Conservation (phyloP, 1,284 basidiomycete species). For the Rhodofomes roseus region DNA sequence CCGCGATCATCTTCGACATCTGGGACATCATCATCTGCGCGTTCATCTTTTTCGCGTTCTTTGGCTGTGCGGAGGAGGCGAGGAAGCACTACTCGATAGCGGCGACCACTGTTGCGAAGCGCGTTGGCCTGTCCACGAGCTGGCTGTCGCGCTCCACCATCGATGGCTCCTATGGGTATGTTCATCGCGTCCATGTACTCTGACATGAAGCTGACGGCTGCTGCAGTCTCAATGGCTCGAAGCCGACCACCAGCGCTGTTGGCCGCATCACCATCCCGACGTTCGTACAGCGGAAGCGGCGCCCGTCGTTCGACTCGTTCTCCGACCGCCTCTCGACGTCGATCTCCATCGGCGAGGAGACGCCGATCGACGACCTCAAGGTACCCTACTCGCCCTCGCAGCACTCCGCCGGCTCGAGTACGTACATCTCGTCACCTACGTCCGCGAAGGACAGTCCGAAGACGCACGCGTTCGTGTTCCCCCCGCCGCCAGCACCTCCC, state of each 20-base stretch:
- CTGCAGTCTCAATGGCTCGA: slow-evolving; percentile 14
- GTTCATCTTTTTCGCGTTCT: slow-evolving; percentile 59
- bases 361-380: slow-evolving; percentile 20
- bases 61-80: slow-evolving; percentile 69
- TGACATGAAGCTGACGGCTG: no score
- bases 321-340: slow-evolving; percentile 29
- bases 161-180: slow-evolving; percentile 1
- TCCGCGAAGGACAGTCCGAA: slow-evolving; percentile 8
- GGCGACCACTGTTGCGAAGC: slow-evolving; percentile 43
- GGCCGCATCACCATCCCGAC: slow-evolving; percentile 29
- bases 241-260: slow-evolving; percentile 19
- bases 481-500: slow-evolving; percentile 14
- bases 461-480: slow-evolving; percentile 6
- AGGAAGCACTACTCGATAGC: slow-evolving; percentile 51
- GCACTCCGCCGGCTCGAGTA: slow-evolving; percentile 19
- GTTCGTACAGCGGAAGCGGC: slow-evolving; percentile 26
- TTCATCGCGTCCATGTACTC: no score
- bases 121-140: slow-evolving; percentile 14
- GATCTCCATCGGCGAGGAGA: slow-evolving; percentile 24
- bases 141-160: slow-evolving; percentile 2
- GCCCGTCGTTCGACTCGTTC: slow-evolving; percentile 26
- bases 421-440: slow-evolving; percentile 17
- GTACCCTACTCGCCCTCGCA: slow-evolving; percentile 21
- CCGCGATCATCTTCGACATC: slow-evolving; percentile 13
- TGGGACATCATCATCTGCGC: slow-evolving; percentile 25